Conservation (phyloP, 345 rosid genomes). For the Garcia nutans region DNA sequence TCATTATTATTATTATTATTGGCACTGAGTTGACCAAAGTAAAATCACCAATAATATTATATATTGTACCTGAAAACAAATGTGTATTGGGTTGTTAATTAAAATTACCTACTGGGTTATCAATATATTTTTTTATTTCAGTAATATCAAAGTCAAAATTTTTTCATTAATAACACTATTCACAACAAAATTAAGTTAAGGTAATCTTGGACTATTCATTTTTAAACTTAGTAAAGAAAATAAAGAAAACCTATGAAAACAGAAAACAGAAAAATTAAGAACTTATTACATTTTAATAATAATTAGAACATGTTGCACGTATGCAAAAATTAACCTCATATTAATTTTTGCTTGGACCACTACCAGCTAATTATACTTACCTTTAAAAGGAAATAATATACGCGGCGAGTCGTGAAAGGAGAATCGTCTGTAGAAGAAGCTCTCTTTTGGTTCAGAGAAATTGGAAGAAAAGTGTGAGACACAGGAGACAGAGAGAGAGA, state of each 20-base stretch:
- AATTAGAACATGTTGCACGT: neutral
- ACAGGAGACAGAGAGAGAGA: neutral
- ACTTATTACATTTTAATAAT: too few relatives aligned
- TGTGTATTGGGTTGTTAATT: too few relatives aligned
- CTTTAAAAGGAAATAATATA: slow-evolving; percentile 12
- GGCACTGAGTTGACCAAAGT: too few relatives aligned
- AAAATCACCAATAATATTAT: too few relatives aligned
- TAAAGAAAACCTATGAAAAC: neutral
- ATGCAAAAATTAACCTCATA: neutral
- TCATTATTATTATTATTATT: slow-evolving; percentile 6
- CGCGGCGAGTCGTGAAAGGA: slow-evolving; percentile 12
- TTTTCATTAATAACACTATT: too few relatives aligned
- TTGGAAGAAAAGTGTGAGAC: neutral
- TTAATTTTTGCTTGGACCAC: slow-evolving; percentile 10
- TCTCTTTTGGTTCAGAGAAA: slow-evolving; percentile 1
- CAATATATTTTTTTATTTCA: too few relatives aligned
- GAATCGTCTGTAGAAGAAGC: neutral
- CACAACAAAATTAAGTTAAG: too few relatives aligned
- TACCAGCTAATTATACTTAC: neutral
- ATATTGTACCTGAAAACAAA: too few relatives aligned
- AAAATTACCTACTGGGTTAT: too few relatives aligned
- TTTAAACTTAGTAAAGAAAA: too few relatives aligned
- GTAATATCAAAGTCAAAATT: too few relatives aligned
- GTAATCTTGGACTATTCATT: too few relatives aligned
- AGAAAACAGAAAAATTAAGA: neutral